A percentile compares a stretch with the other conserved stretches of the same genome.
Evolutionary conservation across 148 eudicot genomes (phyloP).

Genomic region (Diospyros lotus): DNA sequence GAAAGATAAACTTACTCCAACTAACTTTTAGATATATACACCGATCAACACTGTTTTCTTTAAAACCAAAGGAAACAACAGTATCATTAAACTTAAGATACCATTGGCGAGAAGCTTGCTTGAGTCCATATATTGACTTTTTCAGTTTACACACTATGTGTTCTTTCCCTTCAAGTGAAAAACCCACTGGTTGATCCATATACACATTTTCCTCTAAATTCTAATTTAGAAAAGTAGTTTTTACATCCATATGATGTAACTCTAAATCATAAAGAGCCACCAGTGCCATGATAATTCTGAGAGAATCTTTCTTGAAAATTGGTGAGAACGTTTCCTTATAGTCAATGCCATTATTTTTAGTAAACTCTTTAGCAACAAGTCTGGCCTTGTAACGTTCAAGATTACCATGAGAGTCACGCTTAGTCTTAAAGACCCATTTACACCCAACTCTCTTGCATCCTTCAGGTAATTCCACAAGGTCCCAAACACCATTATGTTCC

Average conservation of each 20-base stretch:
- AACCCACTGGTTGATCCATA: neutral
- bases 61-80: neutral
- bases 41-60: neutral
- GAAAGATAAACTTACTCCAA: conserved; percentile 1
- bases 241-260: neutral
- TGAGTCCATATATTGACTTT: neutral
- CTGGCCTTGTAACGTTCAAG: neutral
- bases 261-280: neutral
- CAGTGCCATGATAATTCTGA: neutral
- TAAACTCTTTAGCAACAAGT: neutral
- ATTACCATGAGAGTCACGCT: neutral
- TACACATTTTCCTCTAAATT: neutral
- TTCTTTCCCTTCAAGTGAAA: neutral
- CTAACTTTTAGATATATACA: neutral
- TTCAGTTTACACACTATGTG: neutral
- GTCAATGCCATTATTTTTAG: neutral
- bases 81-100: neutral
- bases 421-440: neutral
- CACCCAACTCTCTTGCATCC: neutral
- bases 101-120: neutral
- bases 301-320: neutral
- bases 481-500: neutral
- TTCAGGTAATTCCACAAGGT: neutral
- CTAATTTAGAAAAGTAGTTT: neutral
- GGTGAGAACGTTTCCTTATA: neutral